A percentile compares a stretch with the other conserved stretches of the same genome.
These are phyloP conservation scores for Xylaria sp. DNA, from an alignment of 2,329 filamentous ascomycete genomes.

Conservation along the genomic window DNA sequence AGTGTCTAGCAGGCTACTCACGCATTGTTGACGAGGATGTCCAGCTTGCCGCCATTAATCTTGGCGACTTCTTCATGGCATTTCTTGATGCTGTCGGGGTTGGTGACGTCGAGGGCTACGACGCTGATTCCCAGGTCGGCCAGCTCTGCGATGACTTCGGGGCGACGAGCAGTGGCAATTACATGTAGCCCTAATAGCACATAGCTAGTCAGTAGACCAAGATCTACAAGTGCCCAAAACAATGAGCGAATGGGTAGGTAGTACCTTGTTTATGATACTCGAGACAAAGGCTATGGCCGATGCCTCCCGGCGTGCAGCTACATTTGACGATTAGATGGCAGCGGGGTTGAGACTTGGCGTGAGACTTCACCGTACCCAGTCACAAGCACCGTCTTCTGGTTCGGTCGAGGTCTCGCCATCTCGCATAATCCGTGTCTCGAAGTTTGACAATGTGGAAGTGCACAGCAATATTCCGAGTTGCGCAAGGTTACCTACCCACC, in stretches of 20 bases:
- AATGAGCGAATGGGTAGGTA: background rate
- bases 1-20: constrained; percentile 37
- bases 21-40: constrained; percentile 67
- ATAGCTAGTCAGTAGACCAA: background rate
- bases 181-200: constrained; percentile 54
- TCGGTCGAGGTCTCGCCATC: constrained; percentile 25
- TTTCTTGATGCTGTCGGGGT: constrained; percentile 54
- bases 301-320: constrained; percentile 64
- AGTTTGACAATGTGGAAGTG: background rate
- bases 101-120: constrained; percentile 60
- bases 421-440: background rate
- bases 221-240: background rate
- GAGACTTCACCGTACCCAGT: constrained; percentile 27
- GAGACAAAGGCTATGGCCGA: constrained; percentile 59
- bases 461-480: background rate
- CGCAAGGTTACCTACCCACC: no score
- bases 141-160: constrained; percentile 54
- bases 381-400: constrained; percentile 34
- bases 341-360: background rate
- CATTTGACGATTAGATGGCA: background rate
- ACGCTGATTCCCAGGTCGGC: constrained; percentile 54
- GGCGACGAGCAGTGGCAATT: constrained; percentile 61
- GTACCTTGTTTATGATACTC: constrained; percentile 60
- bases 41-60: constrained; percentile 58
- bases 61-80: constrained; percentile 54